phyloP scores from a whole-genome alignment of 495 filamentous ascomycete species.

The Penicillium flavigenum region DNA sequence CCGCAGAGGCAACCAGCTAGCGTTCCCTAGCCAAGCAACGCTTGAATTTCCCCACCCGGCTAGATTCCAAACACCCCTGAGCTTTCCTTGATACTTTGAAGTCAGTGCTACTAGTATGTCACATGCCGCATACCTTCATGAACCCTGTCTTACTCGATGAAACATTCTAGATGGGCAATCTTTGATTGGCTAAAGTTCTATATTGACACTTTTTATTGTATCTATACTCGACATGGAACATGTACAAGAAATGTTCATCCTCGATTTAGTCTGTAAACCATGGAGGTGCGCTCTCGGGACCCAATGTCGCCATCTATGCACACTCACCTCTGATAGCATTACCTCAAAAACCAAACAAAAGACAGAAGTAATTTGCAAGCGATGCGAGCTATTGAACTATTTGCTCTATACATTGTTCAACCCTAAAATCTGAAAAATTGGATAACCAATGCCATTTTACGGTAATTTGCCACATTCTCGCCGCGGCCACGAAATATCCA shows the following conservation, averaged over 20 bases:
- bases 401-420: background rate
- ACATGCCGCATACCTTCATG: background rate
- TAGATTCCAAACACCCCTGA: background rate
- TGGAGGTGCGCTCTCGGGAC: no score
- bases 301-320: no score
- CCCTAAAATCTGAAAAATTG: background rate
- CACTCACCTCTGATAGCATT: no score
- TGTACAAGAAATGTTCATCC: no score
- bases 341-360: background rate
- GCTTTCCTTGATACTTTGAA: background rate
- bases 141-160: background rate
- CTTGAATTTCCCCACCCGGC: background rate
- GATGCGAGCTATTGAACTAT: background rate
- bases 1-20: background rate
- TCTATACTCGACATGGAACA: no score
- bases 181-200: background rate
- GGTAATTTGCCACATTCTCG: constrained; percentile 19
- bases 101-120: background rate
- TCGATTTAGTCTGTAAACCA: no score
- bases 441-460: background rate
- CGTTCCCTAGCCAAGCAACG: background rate
- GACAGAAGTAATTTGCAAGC: background rate
- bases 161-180: background rate
- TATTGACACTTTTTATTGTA: no score
- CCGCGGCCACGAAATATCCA: constrained; percentile 9